These are phyloP conservation scores for Ophiorrhiza pumila DNA, from an alignment of 257 asterid genomes.

Conservation along the genomic window DNA sequence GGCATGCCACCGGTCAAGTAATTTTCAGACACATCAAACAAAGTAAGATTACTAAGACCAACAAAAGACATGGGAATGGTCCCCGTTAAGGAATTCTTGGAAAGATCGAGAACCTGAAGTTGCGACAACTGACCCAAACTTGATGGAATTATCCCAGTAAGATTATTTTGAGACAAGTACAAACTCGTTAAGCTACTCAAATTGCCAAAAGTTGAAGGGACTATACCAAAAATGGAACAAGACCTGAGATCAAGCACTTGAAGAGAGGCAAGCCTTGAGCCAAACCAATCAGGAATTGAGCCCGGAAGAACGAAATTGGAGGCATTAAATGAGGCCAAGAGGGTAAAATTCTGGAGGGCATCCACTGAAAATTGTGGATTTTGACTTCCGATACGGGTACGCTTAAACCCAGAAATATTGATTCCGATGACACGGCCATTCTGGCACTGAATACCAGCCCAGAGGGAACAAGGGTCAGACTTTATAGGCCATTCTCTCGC, in stretches of 20 bases:
- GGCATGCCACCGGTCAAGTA: conserved; percentile 63
- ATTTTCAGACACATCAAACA: conserved; percentile 63
- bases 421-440: conserved; percentile 66
- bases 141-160: conserved; percentile 59
- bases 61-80: conserved; percentile 37
- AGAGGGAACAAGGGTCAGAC: conserved; percentile 66
- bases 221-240: conserved; percentile 53
- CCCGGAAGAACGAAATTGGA: conserved; percentile 70
- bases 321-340: conserved; percentile 64
- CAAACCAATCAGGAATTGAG: conserved; percentile 76
- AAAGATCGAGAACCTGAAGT: conserved; percentile 68
- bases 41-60: conserved; percentile 52
- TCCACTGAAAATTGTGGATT: conserved; percentile 82
- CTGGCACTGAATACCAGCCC: conserved; percentile 70
- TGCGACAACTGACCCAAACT: conserved; percentile 57
- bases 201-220: conserved; percentile 68
- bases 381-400: conserved; percentile 66
- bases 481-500: conserved; percentile 83
- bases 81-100: conserved; percentile 62
- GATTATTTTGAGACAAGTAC: conserved; percentile 55
- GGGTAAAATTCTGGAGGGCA: conserved; percentile 67
- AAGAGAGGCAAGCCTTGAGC: conserved; percentile 47
- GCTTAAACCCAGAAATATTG: conserved; percentile 74
- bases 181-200: conserved; percentile 62
- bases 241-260: conserved; percentile 85